Percentiles rank a stretch among this genome's conserved stretches.
Evolutionary conservation across 306 rosid genomes (phyloP).

Genomic region (Coriaria nepalensis): DNA sequence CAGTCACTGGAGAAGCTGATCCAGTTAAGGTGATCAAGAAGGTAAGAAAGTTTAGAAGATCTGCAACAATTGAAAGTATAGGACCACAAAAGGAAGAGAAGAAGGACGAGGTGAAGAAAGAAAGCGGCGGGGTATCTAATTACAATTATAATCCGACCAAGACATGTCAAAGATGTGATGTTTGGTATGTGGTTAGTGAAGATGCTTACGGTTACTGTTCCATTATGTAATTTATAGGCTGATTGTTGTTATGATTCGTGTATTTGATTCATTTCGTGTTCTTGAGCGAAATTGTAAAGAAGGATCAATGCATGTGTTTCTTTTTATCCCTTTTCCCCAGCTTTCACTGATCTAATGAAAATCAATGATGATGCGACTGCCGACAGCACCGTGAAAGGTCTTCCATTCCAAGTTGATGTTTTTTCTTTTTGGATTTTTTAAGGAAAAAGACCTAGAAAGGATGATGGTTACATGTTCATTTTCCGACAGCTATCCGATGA

Average conservation of each 20-base stretch:
- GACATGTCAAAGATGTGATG: conserved; percentile 31
- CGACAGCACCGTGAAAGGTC: conserved; percentile 1
- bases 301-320: too few species aligned
- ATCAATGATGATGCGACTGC: neutral
- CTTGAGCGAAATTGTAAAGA: too few species aligned
- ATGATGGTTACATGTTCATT: conserved; percentile 14
- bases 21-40: conserved; percentile 35
- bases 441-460: conserved; percentile 13
- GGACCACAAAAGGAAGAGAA: conserved; percentile 32
- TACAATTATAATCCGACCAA: conserved; percentile 8
- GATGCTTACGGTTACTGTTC: conserved; percentile 30
- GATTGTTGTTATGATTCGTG: too few species aligned
- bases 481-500: conserved; percentile 18
- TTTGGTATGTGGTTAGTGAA: conserved; percentile 33
- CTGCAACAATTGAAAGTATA: conserved; percentile 27
- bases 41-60: conserved; percentile 36
- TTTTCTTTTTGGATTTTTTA: neutral
- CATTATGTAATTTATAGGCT: conserved; percentile 20
- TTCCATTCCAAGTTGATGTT: neutral
- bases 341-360: too few species aligned
- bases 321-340: too few species aligned
- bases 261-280: too few species aligned
- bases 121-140: conserved; percentile 13
- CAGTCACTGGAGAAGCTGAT: conserved; percentile 49
- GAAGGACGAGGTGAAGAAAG: conserved; percentile 27